Conservation (phyloP, 345 rosid genomes). For the Carallia pectinifolia region DNA sequence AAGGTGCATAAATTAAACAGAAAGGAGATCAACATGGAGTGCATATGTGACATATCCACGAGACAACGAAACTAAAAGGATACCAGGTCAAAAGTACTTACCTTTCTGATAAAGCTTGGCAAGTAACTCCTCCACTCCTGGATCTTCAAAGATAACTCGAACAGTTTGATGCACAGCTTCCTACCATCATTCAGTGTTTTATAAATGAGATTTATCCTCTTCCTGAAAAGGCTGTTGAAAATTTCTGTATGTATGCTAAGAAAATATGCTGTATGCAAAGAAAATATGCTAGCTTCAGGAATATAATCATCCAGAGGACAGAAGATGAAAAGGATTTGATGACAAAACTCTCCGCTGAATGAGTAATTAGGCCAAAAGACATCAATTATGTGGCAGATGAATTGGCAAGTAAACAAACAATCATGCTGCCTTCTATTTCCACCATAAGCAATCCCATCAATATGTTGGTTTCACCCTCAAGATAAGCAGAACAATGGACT, state of each 20-base stretch:
- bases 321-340: not conserved
- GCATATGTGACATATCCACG: not conserved
- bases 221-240: not conserved
- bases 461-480: too few species aligned
- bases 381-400: too few species aligned
- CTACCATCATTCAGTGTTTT: slow-evolving; percentile 41
- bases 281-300: slow-evolving; percentile 1
- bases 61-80: not conserved
- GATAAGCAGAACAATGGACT: too few species aligned
- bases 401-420: too few species aligned
- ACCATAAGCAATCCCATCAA: too few species aligned
- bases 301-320: not conserved
- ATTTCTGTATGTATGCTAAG: not conserved
- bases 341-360: not conserved
- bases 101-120: slow-evolving; percentile 96
- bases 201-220: not conserved
- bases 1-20: not conserved
- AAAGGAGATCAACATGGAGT: too few species aligned
- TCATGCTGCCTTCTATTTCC: too few species aligned
- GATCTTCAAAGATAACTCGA: slow-evolving; percentile 91
- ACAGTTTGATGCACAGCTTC: slow-evolving; percentile 95
- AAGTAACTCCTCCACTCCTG: slow-evolving; percentile 93
- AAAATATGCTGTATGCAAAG: slow-evolving; percentile 8
- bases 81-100: slow-evolving; percentile 18
- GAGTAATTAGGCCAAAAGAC: too few species aligned